Evolutionary conservation across 768 basidiomycete genomes (phyloP).

Genomic region (Kwoniella botswanensis): DNA sequence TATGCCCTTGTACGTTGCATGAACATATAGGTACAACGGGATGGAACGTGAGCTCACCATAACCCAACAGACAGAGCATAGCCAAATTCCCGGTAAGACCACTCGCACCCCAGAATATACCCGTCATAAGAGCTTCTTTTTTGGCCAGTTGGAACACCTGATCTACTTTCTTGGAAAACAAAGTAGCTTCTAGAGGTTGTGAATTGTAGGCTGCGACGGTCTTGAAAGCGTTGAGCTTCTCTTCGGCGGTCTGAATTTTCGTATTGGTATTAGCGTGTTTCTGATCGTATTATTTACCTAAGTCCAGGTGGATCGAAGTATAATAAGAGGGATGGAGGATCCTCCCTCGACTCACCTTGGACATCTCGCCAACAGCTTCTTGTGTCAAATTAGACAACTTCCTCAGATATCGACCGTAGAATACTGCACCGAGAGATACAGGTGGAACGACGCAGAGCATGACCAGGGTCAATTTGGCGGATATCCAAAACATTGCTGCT

Average conservation of each 20-base stretch:
- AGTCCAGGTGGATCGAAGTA: background rate
- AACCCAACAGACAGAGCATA: constrained; percentile 82
- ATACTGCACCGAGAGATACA: constrained; percentile 61
- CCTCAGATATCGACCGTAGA: constrained; percentile 94
- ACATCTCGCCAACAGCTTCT: constrained; percentile 94
- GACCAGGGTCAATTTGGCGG: constrained; percentile 73
- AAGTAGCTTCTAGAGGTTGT: constrained; percentile 71
- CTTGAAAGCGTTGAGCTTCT: constrained; percentile 91
- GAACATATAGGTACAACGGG: too few species aligned
- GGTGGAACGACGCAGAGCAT: constrained; percentile 92
- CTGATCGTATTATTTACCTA: too few species aligned
- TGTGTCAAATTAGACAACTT: constrained; percentile 89
- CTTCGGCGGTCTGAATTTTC: constrained; percentile 73
- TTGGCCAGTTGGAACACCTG: constrained; percentile 74
- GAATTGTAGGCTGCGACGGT: constrained; percentile 62
- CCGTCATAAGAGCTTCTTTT: constrained; percentile 86
- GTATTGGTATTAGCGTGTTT: background rate
- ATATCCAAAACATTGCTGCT: constrained; percentile 93
- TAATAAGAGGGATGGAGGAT: background rate
- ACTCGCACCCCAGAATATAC: constrained; percentile 80
- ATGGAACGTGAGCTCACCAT: constrained; percentile 65
- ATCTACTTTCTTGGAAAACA: constrained; percentile 70
- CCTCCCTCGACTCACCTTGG: constrained; percentile 62
- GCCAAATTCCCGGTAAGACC: constrained; percentile 93
- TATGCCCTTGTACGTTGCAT: too few species aligned